Conservation (phyloP, 2,329 filamentous ascomycete genomes). For the Allantophomopsis lycopodina region DNA sequence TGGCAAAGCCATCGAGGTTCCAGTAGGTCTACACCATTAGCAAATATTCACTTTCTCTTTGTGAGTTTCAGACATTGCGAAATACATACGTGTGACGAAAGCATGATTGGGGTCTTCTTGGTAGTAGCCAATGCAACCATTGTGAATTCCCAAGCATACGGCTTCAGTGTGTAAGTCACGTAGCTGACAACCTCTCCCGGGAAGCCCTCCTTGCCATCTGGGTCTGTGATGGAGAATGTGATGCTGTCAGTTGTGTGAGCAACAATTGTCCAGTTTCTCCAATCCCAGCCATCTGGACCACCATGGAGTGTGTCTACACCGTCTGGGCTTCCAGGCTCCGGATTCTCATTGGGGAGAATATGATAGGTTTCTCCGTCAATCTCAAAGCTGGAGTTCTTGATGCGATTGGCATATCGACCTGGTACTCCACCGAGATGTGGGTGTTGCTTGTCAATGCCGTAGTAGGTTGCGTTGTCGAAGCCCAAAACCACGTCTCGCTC, state of each 20-base stretch:
- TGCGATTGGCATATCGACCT: slow-evolving; percentile 69
- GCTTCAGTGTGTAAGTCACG: slow-evolving; percentile 58
- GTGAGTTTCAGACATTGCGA: too few species aligned
- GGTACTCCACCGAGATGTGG: slow-evolving; percentile 61
- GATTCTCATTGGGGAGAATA: slow-evolving; percentile 49
- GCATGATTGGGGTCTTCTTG: slow-evolving; percentile 72
- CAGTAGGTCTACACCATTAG: slow-evolving; percentile 52
- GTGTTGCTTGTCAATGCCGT: slow-evolving; percentile 48
- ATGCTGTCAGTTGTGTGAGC: slow-evolving; percentile 52
- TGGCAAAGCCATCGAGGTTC: slow-evolving; percentile 71
- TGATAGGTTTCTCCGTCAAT: slow-evolving; percentile 50
- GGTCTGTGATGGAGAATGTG: slow-evolving; percentile 62
- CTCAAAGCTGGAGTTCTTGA: slow-evolving; percentile 61
- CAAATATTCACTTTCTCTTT: not conserved
- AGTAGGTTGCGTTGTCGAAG: slow-evolving; percentile 65
- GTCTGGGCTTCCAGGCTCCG: slow-evolving; percentile 30
- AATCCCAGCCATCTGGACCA: slow-evolving; percentile 62
- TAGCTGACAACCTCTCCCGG: slow-evolving; percentile 64
- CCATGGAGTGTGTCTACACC: slow-evolving; percentile 56
- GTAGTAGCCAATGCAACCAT: slow-evolving; percentile 60
- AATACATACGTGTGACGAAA: slow-evolving; percentile 39
- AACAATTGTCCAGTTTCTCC: slow-evolving; percentile 65
- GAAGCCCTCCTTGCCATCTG: slow-evolving; percentile 63
- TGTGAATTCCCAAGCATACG: slow-evolving; percentile 56
- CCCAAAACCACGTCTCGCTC: slow-evolving; percentile 59